A percentile compares a stretch with the other conserved stretches of the same genome.
Evolutionary conservation across 257 asterid species (phyloP).

Genomic region (Oldenlandia corymbosa): DNA sequence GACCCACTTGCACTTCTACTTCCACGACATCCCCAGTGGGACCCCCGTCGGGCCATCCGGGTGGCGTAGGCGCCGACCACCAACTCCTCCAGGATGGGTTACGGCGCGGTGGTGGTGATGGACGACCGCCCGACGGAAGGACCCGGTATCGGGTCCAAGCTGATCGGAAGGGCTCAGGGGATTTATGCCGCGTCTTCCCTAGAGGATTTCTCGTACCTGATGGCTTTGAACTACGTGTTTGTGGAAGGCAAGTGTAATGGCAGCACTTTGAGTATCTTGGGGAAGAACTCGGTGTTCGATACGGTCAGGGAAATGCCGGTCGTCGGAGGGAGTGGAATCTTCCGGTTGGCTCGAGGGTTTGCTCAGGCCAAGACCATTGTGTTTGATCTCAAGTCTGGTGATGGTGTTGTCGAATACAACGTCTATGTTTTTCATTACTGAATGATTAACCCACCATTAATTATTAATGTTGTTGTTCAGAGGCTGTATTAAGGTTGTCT

Average conservation of each 20-base stretch:
- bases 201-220: conserved; percentile 11
- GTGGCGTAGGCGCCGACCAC: conserved; percentile 26
- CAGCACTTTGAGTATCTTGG: conserved; percentile 31
- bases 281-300: conserved; percentile 16
- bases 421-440: conserved; percentile 29
- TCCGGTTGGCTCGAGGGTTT: conserved; percentile 31
- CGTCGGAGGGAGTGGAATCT: conserved; percentile 32
- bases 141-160: conserved; percentile 18
- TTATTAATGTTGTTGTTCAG: no score
- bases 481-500: no score
- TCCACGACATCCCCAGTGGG: conserved; percentile 6
- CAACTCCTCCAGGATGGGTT: conserved; percentile 18
- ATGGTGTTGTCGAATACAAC: conserved; percentile 34
- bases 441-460: no score
- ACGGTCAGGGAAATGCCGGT: conserved; percentile 30
- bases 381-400: conserved; percentile 11
- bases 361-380: conserved; percentile 25
- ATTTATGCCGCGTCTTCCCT: conserved; percentile 24
- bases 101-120: conserved; percentile 25
- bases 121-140: conserved; percentile 31
- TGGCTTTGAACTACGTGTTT: conserved; percentile 28
- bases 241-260: conserved; percentile 33
- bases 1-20: conserved; percentile 37
- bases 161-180: conserved; percentile 36
- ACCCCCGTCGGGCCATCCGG: conserved; percentile 17